Evolutionary conservation across 164 flowering plant genomes (phyloP).

Genomic region (Cinnamomum chago): DNA sequence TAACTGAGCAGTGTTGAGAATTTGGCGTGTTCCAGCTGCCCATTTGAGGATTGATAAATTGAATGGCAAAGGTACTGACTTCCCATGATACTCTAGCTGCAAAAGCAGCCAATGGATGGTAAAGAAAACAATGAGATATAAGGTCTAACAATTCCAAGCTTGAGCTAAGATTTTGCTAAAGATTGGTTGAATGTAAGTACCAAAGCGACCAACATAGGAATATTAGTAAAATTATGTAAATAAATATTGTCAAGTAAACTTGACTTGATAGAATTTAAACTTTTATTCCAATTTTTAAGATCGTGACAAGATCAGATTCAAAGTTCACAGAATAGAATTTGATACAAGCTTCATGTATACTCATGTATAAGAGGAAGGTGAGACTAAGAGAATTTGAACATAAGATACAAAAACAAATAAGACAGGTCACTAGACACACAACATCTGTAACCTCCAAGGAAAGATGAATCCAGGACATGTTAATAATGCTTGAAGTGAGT

Average conservation of each 20-base stretch:
- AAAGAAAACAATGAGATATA: not conserved
- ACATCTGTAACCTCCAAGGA: not conserved
- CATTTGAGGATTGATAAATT: constrained; percentile 58
- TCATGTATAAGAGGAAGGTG: no score
- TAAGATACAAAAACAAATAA: not conserved
- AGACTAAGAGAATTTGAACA: not conserved
- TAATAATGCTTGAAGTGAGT: not conserved
- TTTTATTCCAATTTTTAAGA: no score
- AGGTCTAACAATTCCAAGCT: no score
- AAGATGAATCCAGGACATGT: not conserved
- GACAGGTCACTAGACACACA: not conserved
- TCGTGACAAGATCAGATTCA: no score
- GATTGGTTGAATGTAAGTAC: no score
- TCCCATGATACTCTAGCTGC: constrained; percentile 64
- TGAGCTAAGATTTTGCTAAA: no score
- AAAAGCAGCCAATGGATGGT: constrained; percentile 2
- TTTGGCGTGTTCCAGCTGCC: constrained; percentile 73
- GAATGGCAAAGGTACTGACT: constrained; percentile 64
- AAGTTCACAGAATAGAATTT: no score
- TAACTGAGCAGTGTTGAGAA: constrained; percentile 54
- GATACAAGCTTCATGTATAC: no score
- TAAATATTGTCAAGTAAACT: not conserved
- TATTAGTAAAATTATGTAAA: not conserved
- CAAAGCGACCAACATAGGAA: not conserved
- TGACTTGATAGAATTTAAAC: not conserved